Percentiles rank a stretch among this genome's conserved stretches.
Evolutionary conservation across 2,329 filamentous ascomycete species (phyloP).

Genomic region (Colletotrichum scovillei): DNA sequence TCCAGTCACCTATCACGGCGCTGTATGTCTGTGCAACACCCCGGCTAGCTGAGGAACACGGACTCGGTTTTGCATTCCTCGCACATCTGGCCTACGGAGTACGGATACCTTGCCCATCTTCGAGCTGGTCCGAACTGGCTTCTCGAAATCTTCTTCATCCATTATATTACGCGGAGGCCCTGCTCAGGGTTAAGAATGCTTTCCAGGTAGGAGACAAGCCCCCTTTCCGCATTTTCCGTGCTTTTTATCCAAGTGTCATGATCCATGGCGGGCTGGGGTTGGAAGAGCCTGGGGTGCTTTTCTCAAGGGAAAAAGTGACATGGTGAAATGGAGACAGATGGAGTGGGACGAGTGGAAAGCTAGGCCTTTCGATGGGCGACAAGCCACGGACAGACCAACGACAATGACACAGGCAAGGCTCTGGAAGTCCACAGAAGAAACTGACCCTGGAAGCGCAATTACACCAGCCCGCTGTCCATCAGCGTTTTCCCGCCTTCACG

Average conservation of each 20-base stretch:
- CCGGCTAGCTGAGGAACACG: background rate
- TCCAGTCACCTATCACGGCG: background rate
- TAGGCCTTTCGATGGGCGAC: background rate
- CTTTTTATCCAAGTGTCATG: background rate
- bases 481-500: background rate
- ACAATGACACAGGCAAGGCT: background rate
- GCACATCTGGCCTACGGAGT: background rate
- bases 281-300: background rate
- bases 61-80: background rate
- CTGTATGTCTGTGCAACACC: background rate
- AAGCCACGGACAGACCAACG: background rate
- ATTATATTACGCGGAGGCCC: background rate
- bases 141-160: background rate
- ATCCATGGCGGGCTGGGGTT: background rate
- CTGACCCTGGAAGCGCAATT: conserved; percentile 2
- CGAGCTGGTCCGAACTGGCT: background rate
- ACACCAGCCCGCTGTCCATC: background rate
- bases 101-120: background rate
- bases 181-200: background rate
- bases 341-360: background rate
- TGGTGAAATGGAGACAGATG: background rate
- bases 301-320: background rate
- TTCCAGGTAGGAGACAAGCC: background rate
- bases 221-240: background rate
- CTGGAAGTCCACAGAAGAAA: background rate